A percentile compares a stretch with the other conserved stretches of the same genome.
Evolutionary conservation across 2,329 filamentous ascomycete species (phyloP).

Genomic region (Karstenula rhodostoma): DNA sequence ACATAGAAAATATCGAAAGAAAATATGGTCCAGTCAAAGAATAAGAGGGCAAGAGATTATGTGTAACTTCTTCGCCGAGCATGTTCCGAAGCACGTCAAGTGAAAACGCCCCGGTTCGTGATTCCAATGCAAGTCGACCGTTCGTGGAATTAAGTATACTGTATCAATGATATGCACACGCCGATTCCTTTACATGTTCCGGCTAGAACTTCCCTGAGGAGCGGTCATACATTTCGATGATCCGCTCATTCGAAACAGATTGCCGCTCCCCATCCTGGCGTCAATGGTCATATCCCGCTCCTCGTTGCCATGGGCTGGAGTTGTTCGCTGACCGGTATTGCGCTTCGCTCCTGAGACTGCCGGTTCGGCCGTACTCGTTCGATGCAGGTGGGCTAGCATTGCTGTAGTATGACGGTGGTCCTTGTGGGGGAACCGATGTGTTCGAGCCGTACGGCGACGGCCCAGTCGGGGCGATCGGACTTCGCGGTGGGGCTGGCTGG

Average conservation of each 20-base stretch:
- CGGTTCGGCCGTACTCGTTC: slow-evolving; percentile 35
- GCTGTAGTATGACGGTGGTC: slow-evolving; percentile 44
- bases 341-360: slow-evolving; percentile 38
- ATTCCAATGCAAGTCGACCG: slow-evolving; percentile 26
- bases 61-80: slow-evolving; percentile 3
- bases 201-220: slow-evolving; percentile 39
- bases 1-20: slow-evolving; percentile 5
- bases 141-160: slow-evolving; percentile 38
- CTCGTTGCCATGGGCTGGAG: slow-evolving; percentile 70
- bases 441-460: slow-evolving; percentile 53
- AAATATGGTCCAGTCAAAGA: slow-evolving; percentile 1
- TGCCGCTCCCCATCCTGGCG: slow-evolving; percentile 48
- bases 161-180: slow-evolving; percentile 37
- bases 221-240: slow-evolving; percentile 47
- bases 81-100: slow-evolving; percentile 3
- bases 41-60: slow-evolving; percentile 18
- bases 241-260: slow-evolving; percentile 37
- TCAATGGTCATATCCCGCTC: slow-evolving; percentile 70
- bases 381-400: slow-evolving; percentile 48
- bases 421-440: slow-evolving; percentile 44
- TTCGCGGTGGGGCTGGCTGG: slow-evolving; percentile 54
- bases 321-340: slow-evolving; percentile 60
- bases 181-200: slow-evolving; percentile 26
- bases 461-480: slow-evolving; percentile 55
- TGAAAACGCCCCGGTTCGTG: slow-evolving; percentile 35